Base-by-base conservation (phyloP, 2,329 filamentous ascomycete species). In the Diaporthe sp. region DNA sequence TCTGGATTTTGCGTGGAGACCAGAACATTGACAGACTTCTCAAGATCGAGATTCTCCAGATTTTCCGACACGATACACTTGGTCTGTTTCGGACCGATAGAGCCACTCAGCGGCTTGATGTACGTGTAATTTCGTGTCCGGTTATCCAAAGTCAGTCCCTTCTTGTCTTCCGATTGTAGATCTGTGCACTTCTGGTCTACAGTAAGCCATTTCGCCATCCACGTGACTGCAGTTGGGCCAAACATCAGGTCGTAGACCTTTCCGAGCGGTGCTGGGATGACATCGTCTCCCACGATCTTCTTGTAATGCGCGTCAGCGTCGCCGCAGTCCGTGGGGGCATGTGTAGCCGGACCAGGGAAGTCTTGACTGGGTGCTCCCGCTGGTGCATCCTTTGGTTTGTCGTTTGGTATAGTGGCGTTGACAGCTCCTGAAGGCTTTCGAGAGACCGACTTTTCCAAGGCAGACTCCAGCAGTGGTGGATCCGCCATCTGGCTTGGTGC, bases 191-290 rank as follows among this genome's bases (percentile, higher is more conserved):
- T 98, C 81, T 98, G 95, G 73, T 98, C 95, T 30, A 92, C 92
- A 0, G 94, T 88, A 58, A 99, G 87, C 89, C 95, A 98, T 80
- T 95, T 97, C 17, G 90, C 88, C 91, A 99, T 95, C 85, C 96
- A 99, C 0, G 89, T 86, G 7, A 91, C 90, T 1, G 96, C 98
- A 2, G 88, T 89, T 3, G 94, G 90, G 0, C 97, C 97, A 80
- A 98, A 99, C 78, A 98, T 89, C 73, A 98, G 85, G 76, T 91
- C 93, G 83, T 97, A 99, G 40, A 98, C 92, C 82, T 98, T 97
- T 71, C 97, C 97, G 1, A 99, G 86, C 0, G 97, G 97, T 2
- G 96, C 97, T 0, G 93, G 89, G 67, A 99, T 93, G 5, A 93
- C 86, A 57, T 98, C 96, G 82, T 99, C 96, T 61, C 93, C 96